phyloP scores from a whole-genome alignment of 2,329 filamentous ascomycete genomes.

The Fusarium hainanense region DNA sequence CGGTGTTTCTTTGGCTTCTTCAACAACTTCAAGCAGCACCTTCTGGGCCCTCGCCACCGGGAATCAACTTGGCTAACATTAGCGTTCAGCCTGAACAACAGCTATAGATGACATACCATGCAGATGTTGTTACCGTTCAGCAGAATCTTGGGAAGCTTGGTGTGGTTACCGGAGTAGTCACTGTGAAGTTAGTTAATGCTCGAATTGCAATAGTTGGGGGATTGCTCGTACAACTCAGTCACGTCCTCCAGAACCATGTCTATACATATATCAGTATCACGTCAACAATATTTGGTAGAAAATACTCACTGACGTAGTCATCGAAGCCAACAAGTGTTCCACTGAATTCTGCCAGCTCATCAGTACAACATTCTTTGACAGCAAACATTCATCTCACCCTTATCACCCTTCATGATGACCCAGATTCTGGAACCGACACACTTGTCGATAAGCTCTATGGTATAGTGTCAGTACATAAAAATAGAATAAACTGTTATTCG shows the following conservation, averaged over 20 bases:
- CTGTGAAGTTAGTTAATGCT: conserved; percentile 60
- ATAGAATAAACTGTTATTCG: neutral
- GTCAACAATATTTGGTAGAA: no score
- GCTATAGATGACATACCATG: conserved; percentile 77
- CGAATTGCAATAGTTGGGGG: neutral
- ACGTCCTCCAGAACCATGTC: conserved; percentile 99
- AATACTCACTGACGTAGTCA: conserved; percentile 96
- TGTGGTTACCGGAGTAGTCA: conserved; percentile 89
- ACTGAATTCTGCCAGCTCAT: conserved; percentile 78
- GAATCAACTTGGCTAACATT: conserved; percentile 71
- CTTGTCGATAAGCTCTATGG: conserved; percentile 94
- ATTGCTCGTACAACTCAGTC: conserved; percentile 82
- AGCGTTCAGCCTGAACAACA: neutral
- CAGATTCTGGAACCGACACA: conserved; percentile 97
- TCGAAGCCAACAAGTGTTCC: conserved; percentile 96
- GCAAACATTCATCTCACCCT: conserved; percentile 68
- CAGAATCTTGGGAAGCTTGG: conserved; percentile 92
- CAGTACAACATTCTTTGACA: conserved; percentile 14
- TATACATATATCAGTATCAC: conserved; percentile 54
- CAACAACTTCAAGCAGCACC: conserved; percentile 39
- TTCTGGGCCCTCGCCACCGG: conserved; percentile 78
- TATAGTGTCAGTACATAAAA: conserved; percentile 33
- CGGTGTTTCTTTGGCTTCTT: conserved; percentile 12
- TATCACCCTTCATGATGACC: conserved; percentile 99
- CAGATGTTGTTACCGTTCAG: conserved; percentile 99